Conservation (phyloP, 176 grass and related monocot species). For the sorghum (Sorghum bicolor) region DNA sequence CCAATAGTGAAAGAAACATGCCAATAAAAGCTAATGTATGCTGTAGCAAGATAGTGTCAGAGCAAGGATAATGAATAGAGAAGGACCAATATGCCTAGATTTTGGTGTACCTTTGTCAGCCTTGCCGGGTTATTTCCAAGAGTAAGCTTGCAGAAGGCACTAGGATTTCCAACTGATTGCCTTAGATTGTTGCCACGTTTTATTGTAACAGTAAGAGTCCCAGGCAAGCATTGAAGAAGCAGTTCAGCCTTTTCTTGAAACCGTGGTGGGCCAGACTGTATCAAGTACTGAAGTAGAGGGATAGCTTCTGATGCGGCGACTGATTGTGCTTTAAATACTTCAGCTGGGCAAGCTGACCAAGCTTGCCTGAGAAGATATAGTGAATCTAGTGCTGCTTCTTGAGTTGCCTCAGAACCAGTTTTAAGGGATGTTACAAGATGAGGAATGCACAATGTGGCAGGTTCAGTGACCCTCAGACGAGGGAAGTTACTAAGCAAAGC, state of each 20-base stretch:
- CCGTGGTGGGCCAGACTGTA: conserved; percentile 94
- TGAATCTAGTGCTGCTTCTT: conserved; percentile 96
- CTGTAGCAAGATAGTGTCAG: conserved; percentile 6
- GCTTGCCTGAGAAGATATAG: conserved; percentile 97
- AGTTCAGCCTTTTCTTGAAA: conserved; percentile 98
- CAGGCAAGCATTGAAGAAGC: conserved; percentile 94
- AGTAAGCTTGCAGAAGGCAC: conserved; percentile 95
- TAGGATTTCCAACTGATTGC: conserved; percentile 97
- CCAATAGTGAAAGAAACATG: not conserved
- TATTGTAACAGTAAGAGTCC: conserved; percentile 95
- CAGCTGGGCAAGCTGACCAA: conserved; percentile 86
- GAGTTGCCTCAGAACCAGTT: conserved; percentile 92
- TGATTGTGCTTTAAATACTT: conserved; percentile 98
- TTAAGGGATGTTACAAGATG: conserved; percentile 96
- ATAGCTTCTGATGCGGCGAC: conserved; percentile 95
- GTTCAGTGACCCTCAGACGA: conserved; percentile 92
- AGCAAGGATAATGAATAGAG: not conserved
- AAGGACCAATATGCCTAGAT: conserved; percentile 22
- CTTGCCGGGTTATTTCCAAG: conserved; percentile 92
- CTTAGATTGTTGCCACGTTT: conserved; percentile 90
- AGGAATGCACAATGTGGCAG: conserved; percentile 89
- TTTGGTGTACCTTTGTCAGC: conserved; percentile 76
- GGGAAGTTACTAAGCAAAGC: conserved; percentile 94
- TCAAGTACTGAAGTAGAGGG: conserved; percentile 97
- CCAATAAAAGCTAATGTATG: not conserved